Evolutionary conservation across 169 alveolate genomes (phyloP).

Genomic region (Plasmodium berghei): DNA sequence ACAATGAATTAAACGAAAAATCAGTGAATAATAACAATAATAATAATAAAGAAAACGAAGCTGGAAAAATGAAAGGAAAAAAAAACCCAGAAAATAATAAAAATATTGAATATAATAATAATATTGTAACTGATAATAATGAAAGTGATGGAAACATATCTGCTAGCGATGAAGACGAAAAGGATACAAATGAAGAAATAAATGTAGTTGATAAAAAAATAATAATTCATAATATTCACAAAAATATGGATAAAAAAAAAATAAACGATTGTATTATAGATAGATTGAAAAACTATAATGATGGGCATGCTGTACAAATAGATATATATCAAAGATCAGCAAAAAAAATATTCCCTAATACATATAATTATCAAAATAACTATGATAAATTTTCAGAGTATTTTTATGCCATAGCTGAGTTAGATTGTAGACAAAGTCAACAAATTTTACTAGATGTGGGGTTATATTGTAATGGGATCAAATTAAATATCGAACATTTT

Average conservation of each 20-base stretch:
- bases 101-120: not conserved
- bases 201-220: slow-evolving; percentile 62
- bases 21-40: not conserved
- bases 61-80: not conserved
- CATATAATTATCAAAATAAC: slow-evolving; percentile 15
- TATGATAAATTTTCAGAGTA: slow-evolving; percentile 35
- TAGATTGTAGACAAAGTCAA: slow-evolving; percentile 74
- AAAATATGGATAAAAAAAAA: slow-evolving; percentile 72
- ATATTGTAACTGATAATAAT: slow-evolving; percentile 1
- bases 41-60: not conserved
- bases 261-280: slow-evolving; percentile 68
- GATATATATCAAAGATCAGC: slow-evolving; percentile 56
- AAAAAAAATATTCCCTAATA: slow-evolving; percentile 17
- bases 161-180: not conserved
- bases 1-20: not conserved
- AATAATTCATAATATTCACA: slow-evolving; percentile 71
- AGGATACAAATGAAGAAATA: slow-evolving; percentile 21
- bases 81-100: not conserved
- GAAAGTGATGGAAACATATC: slow-evolving; percentile 1
- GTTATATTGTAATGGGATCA: slow-evolving; percentile 64
- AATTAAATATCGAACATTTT: slow-evolving; percentile 61
- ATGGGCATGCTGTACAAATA: slow-evolving; percentile 76
- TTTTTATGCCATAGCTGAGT: slow-evolving; percentile 70
- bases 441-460: slow-evolving; percentile 53
- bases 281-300: slow-evolving; percentile 60